Evolutionary conservation across 2,329 filamentous ascomycete genomes (phyloP), one percentile per base, ranked within the genome.

Genomic region (Colletotrichum costaricense): DNA sequence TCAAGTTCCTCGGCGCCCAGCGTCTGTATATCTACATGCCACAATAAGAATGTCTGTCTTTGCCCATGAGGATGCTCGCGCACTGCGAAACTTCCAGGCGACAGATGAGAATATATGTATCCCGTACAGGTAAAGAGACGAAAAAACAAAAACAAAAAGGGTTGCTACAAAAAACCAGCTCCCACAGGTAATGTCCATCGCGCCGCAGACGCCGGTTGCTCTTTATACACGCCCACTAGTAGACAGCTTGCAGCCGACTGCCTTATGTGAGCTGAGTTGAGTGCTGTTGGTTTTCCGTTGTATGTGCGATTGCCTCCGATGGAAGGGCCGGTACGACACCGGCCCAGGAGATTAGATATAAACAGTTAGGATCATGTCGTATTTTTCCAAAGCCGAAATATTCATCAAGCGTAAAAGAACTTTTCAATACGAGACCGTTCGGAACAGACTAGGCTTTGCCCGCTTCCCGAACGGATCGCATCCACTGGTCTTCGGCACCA

Each of bases 401-500:
- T 66, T 73, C 70, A 73, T 73, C 71, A 73, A 71, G 56, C 67
- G 67, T 73, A 66, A 66, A 68, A 30, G 42, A 22, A 26, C 42
- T n/a, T n/a, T 52, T 14, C 19, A 30, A 38, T 5, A 14, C 22
- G 52, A 46, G 19, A 35, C 11, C 19, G 7, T 9, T 14, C 19
- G 26, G 5, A 6, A 42, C 24, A 16, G 7, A 6, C 77, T 58
- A 83, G 16, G 77, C 76, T 75, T 84, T 85, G 49, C 84, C 84
- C 5, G 82, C 84, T 22, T 82, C 81, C 49, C 82, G 76, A 12
- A 86, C 82, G 4, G 81, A 77, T 67, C 78, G 78, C 77, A 86
- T 86, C 83, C 84, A 86, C 30, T 82, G 81, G 72, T 88, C 86
- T 74, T 88, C 87, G n/a, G 86, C 85, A 9, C 86, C 86, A n/a